These are phyloP conservation scores for Fomitopsis pinicola DNA, from an alignment of 1,284 basidiomycete genomes.

Conservation along the genomic window DNA sequence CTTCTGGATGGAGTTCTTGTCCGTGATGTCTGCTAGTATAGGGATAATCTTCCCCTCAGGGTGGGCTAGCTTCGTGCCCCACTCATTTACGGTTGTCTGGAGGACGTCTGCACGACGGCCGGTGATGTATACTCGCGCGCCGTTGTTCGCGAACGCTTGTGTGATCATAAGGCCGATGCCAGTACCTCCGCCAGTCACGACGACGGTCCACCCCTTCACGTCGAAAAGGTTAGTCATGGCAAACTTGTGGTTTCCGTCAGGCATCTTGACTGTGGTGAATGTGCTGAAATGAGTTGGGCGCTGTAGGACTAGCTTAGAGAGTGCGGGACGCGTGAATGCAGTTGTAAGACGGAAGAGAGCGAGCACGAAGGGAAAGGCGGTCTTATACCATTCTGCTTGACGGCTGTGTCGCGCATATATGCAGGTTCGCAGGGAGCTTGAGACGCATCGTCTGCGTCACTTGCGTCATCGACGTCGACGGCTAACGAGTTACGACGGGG, in stretches of 20 bases:
- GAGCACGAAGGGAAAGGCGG: neutral
- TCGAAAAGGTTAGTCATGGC: slow-evolving; percentile 25
- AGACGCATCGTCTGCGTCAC: no score
- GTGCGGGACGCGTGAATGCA: neutral
- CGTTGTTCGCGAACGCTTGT: slow-evolving; percentile 35
- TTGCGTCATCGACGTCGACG: no score
- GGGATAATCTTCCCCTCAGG: slow-evolving; percentile 31
- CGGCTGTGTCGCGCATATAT: no score
- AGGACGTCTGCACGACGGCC: slow-evolving; percentile 25
- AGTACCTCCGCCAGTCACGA: slow-evolving; percentile 36
- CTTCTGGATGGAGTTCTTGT: slow-evolving; percentile 30
- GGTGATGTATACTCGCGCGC: slow-evolving; percentile 36
- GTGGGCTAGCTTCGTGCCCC: slow-evolving; percentile 24
- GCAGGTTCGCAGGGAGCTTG: no score
- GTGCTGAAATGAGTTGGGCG: neutral
- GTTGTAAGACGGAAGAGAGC: neutral
- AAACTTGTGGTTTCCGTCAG: slow-evolving; percentile 19
- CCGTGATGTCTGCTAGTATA: slow-evolving; percentile 29
- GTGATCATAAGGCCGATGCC: slow-evolving; percentile 40
- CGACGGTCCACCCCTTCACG: slow-evolving; percentile 29
- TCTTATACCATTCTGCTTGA: no score
- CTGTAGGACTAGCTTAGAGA: no score
- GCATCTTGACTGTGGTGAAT: slow-evolving; percentile 5
- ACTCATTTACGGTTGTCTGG: slow-evolving; percentile 20
- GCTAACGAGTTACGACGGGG: no score